Conservation (phyloP, 805 yeast species). For the Ogataea paraovalis region DNA sequence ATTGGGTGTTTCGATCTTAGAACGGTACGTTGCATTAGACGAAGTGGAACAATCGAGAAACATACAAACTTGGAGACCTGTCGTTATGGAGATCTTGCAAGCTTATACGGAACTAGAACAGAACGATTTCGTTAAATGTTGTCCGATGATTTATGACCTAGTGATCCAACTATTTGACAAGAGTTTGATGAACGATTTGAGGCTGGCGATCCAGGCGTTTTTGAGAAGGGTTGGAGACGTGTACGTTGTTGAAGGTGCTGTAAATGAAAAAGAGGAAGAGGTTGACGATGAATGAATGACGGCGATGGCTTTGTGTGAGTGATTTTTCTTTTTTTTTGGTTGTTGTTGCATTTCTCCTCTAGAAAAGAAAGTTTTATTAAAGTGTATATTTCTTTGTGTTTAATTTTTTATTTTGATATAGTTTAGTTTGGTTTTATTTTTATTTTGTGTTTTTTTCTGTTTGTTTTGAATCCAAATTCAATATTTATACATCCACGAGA, state of each 20-base stretch:
- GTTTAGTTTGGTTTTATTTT: neutral
- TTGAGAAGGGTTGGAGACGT: slow-evolving; percentile 48
- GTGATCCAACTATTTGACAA: slow-evolving; percentile 58
- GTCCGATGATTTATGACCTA: slow-evolving; percentile 58
- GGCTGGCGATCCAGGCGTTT: slow-evolving; percentile 57
- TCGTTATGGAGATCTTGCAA: slow-evolving; percentile 79
- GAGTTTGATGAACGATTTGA: slow-evolving; percentile 55
- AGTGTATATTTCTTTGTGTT: neutral
- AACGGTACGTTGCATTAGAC: slow-evolving; percentile 66
- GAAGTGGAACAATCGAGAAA: slow-evolving; percentile 77
- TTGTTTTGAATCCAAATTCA: too few species aligned
- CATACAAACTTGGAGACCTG: slow-evolving; percentile 86
- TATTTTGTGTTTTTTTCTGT: too few species aligned
- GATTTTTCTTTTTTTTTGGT: too few species aligned
- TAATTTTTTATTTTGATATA: too few species aligned
- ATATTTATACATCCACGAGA: too few species aligned
- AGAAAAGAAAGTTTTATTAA: neutral
- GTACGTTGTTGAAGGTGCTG: slow-evolving; percentile 20
- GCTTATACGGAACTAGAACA: slow-evolving; percentile 78
- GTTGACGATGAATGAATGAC: neutral
- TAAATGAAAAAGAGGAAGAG: neutral
- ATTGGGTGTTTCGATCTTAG: slow-evolving; percentile 66
- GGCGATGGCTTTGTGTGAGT: neutral
- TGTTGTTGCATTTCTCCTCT: too few species aligned
- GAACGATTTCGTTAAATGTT: slow-evolving; percentile 56